A percentile compares a stretch with the other conserved stretches of the same genome.
These are phyloP conservation scores for Aristolochia contorta DNA, from an alignment of 164 flowering plant genomes.

Conservation along the genomic window DNA sequence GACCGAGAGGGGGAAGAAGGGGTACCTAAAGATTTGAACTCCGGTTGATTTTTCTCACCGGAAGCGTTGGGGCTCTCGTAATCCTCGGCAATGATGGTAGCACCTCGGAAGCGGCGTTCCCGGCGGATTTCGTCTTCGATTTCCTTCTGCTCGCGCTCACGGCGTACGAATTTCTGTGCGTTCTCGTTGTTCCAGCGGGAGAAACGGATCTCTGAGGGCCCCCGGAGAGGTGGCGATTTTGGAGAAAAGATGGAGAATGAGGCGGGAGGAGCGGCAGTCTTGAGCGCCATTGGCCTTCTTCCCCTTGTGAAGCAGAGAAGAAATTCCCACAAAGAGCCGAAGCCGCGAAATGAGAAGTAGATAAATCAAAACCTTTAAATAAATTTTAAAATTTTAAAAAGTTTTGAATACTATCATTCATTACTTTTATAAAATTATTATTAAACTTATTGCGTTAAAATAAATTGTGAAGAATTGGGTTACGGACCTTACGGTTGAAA, in stretches of 20 bases:
- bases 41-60: constrained; percentile 6
- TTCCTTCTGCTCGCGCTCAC: constrained; percentile 41
- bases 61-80: constrained; percentile 12
- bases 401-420: too few species aligned
- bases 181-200: constrained; percentile 93
- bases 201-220: constrained; percentile 50
- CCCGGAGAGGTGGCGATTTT: constrained; percentile 20
- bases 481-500: too few species aligned
- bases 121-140: constrained; percentile 72
- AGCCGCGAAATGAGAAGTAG: too few species aligned
- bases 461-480: too few species aligned
- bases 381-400: too few species aligned
- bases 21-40: constrained; percentile 60
- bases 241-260: constrained; percentile 50
- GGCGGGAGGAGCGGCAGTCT: constrained; percentile 11
- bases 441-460: too few species aligned
- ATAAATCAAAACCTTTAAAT: too few species aligned
- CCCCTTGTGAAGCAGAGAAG: too few species aligned
- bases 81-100: constrained; percentile 30
- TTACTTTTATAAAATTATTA: too few species aligned
- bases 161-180: constrained; percentile 45
- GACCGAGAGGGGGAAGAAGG: constrained; percentile 66
- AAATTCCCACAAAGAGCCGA: too few species aligned
- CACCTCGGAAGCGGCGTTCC: constrained; percentile 48
- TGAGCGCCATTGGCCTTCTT: constrained; percentile 3